Evolutionary conservation across 768 basidiomycete species (phyloP), one percentile per base, ranked within the genome.

Genomic region (Pleurotus cornucopiae): DNA sequence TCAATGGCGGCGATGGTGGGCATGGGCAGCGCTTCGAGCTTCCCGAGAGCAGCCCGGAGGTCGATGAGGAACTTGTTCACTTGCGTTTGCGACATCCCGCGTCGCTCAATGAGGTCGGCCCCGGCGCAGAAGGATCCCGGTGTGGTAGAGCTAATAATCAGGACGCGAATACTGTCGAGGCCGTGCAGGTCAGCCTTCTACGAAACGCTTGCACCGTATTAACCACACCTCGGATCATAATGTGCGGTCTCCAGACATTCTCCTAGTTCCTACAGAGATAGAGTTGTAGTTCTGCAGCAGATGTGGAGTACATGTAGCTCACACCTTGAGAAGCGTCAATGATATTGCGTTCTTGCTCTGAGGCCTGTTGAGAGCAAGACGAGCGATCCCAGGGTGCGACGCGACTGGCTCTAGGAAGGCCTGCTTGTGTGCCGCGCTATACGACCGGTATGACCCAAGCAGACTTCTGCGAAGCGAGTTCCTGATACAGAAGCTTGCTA

Each of bases 1-100:
- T 97, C 94, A 41, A 98, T 89, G 4, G 94, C 92, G 37, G 89
- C 89, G 55, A 97, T 89, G 13, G 92, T 95, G 3, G 94, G 94
- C 74, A 95, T 82, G 4, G 89, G 88, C 34, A 96, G 73, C 40
- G 77, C 75, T 71, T 94, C 93, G n/a, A 98, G 80, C 63, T 81
- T 82, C 25, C 80, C 77, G 40, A 98, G 70, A 6, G 90, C 80
- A 39, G 76, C 73, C 25, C 94, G 82, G 20, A 97, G 76, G 62
- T 88, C 84, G 48, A 76, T 71, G 46, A 97, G 86, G 71, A 96
- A 97, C 63, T 78, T 82, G 63, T 81, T 73, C 38, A 96, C 87
- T 62, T 94, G 86, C 3, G 71, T 52, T 60, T 82, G 79, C 9
- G 85, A 74, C 94, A 98, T 97, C 1, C 80, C 80, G n/a, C 85